Base-by-base conservation (phyloP, 1,284 basidiomycete species). In the Apiotrichum akiyoshidainum region DNA sequence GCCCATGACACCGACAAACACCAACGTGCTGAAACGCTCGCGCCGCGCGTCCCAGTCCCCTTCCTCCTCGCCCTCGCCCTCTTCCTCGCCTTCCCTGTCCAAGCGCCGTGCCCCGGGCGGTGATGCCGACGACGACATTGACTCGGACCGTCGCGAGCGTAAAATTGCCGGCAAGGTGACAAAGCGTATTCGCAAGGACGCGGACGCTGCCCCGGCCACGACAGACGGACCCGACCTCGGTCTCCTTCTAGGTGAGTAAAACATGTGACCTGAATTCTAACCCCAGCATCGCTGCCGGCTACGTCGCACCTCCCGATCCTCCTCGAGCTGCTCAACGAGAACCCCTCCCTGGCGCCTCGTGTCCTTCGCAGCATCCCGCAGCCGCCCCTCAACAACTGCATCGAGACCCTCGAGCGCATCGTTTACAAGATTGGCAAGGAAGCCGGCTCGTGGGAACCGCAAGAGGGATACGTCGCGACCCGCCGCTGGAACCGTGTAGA, bases 231-330 rank as follows among this genome's bases (percentile, higher is more conserved):
- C 72, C 2, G 75, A 77, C 54, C 58, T 73, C 12, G 75, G 74
- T 2, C 59, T 77, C 2, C 55, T 77, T 46, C 65, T 77, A 10
- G 72, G 75, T 77, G 52, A 57, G 72, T 66, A 21, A 19, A 14
- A 16, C 13, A 19, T 2, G 9, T n/a, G n/a, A 40, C 19, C 22
- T 26, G 34, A 8, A 37, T 26, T 14, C 8, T 55, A 17, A 12
- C 9, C 42, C 8, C 53, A 63, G 75, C 73, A 11, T 67, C 74
- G 7, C 53, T 77, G 9, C 75, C 75, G 2, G 51, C 72, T 0
- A 67, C 69, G 0, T 65, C 72, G 1, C 74, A 76, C 53, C 67
- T 77, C 7, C 63, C 66, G 14, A 75, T 77, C 53, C 66, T 77
- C 2, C 59, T 72, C 17, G 64, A 66, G 16, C 55, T 77, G 12